These are phyloP conservation scores for Erysimum cheiranthoides DNA, from an alignment of 345 rosid genomes.

Conservation along the genomic window DNA sequence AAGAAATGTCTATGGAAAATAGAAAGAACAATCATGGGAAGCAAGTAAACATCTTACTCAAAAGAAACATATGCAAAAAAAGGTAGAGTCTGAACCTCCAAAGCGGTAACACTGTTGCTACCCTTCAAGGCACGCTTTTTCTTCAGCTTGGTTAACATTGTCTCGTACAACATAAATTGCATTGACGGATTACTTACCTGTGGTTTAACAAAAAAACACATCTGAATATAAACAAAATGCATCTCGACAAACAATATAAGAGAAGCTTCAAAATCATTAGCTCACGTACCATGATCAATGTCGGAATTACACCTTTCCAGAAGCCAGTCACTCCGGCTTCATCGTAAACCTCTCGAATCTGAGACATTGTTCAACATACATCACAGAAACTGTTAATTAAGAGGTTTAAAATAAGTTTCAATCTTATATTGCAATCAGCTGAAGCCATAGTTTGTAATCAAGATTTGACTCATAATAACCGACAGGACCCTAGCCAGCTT, in stretches of 20 bases:
- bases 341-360: slow-evolving; percentile 84
- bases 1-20: slow-evolving; percentile 68
- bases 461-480: background rate
- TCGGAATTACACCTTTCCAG: slow-evolving; percentile 96
- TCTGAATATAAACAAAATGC: background rate
- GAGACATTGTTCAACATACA: slow-evolving; percentile 39
- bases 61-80: slow-evolving; percentile 16
- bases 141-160: slow-evolving; percentile 85
- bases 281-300: slow-evolving; percentile 86
- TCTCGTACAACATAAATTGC: slow-evolving; percentile 97
- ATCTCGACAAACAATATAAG: slow-evolving; percentile 26
- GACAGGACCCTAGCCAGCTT: background rate
- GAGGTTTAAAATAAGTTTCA: slow-evolving; percentile 8
- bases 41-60: slow-evolving; percentile 14
- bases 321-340: slow-evolving; percentile 93
- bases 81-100: slow-evolving; percentile 62
- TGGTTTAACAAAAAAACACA: slow-evolving; percentile 21
- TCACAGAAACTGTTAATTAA: slow-evolving; percentile 8
- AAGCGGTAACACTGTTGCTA: slow-evolving; percentile 64
- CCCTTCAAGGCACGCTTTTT: slow-evolving; percentile 60
- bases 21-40: background rate
- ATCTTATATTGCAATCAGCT: background rate
- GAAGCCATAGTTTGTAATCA: slow-evolving; percentile 4
- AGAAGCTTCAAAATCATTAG: slow-evolving; percentile 37
- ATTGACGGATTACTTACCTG: slow-evolving; percentile 99